Evolutionary conservation across 2,329 filamentous ascomycete genomes (phyloP), one percentile per base, ranked within the genome.

Genomic region (Epichloe hybrida): DNA sequence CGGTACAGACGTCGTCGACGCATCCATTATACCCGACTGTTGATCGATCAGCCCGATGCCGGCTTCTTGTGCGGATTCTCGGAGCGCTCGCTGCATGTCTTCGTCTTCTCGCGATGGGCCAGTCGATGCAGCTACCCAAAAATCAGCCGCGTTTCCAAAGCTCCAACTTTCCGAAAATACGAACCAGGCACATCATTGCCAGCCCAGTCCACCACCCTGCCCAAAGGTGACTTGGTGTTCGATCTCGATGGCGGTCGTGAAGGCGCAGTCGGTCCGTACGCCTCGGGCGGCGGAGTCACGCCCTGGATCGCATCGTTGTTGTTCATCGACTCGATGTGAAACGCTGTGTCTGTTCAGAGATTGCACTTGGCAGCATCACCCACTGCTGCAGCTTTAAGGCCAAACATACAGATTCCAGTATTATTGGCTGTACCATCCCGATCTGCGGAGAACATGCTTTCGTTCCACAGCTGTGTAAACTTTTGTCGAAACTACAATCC

Each of bases 221-320:
- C 69, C 52, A 81, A 61, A 8, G 80, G 79, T 35, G 80, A 82
- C 58, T 71, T 72, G 55, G 74, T 74, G 53, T 75, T 76, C 43
- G 74, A 70, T 62, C 79, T 69, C 21, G 80, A 83, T 1, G 80
- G 80, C n/a, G 80, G 80, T 50, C 80, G 72, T 17, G 80, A 81
- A 0, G 77, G 76, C 5, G 75, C 73, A 31, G 67, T 68, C 8
- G 65, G 64, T 37, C 66, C 67, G 52, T 72, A 72, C 44, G 64
- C 62, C 38, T 69, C 68, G 12, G 62, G 60, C 2, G 66, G 65
- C 36, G 72, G 68, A 6, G 71, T 66, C 11, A 70, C 62, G 20
- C 72, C 71, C 42, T 72, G 68, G 35, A 75, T 69, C 37, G 72
- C 59, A 37, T 60, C 61, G 53, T 63, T 64, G 51, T 72, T 70